Conservation (phyloP, 305 asterid species). For the Coffea humblotiana region DNA sequence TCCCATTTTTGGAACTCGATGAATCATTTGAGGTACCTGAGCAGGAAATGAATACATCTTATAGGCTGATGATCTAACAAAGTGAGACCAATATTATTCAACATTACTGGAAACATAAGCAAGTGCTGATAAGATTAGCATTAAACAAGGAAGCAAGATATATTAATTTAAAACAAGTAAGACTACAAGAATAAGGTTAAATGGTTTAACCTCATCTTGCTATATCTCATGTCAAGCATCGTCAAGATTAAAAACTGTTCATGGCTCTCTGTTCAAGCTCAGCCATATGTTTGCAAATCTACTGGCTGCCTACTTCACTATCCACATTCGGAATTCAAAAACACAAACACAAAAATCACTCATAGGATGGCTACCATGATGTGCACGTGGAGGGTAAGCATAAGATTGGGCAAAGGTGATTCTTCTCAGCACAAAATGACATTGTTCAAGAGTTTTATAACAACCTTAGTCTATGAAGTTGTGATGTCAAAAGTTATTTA, state of each 20-base stretch:
- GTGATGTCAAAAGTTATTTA: not conserved
- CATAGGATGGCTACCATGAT: not conserved
- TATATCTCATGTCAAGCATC: not conserved
- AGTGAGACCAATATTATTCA: constrained; percentile 6
- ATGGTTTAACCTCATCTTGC: not conserved
- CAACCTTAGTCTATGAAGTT: not conserved
- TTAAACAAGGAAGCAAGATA: not conserved
- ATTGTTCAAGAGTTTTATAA: not conserved
- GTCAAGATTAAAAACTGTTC: not conserved
- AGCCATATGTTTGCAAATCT: not conserved
- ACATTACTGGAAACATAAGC: constrained; percentile 4
- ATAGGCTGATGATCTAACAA: constrained; percentile 20
- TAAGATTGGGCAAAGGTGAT: not conserved
- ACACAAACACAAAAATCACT: not conserved
- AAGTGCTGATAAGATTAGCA: not conserved
- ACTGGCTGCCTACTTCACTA: not conserved
- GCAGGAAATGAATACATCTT: constrained; percentile 7
- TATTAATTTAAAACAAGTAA: not conserved
- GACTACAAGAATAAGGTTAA: not conserved
- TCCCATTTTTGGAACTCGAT: constrained; percentile 41
- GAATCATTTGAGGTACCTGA: constrained; percentile 64
- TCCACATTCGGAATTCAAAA: not conserved
- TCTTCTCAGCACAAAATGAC: not conserved
- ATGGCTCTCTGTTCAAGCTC: not conserved
- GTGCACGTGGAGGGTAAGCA: not conserved